Base-by-base conservation (phyloP, 345 rosid genomes). In the Noccaea caerulescens region DNA sequence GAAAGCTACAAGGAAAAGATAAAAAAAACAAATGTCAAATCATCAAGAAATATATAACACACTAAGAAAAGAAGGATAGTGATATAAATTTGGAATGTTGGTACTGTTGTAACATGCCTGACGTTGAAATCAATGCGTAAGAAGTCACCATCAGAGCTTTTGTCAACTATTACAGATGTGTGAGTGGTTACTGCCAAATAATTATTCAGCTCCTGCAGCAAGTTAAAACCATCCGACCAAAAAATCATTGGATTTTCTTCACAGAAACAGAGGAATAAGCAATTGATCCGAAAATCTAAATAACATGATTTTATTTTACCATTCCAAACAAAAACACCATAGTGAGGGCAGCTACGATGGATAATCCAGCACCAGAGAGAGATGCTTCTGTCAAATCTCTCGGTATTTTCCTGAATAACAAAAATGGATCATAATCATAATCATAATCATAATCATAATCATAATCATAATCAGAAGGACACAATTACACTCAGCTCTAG, bases 301-400 rank as follows among this genome's bases (percentile, higher is more conserved):
- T 20, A 43, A 16, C 25, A 8, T 16, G 30, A 3, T 27, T 2
- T 20, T 20, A 20, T 27, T 0, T 13, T 84, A 92, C 99, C 99
- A 95, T 95, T 69, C 99, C 99, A 85, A 95, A 95, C 83, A 95
- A 86, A 81, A 95, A 84, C 76, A 95, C 23, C 94, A 95, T 95
- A 66, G 80, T 43, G 2, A 95, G 82, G 30, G 97, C 99, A 7
- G 98, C 98, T 72, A 86, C 34, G 43, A 95, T 84, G 8, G 99
- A 95, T 77, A 95, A 76, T 63, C 97, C 98, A 45, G 97, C 99
- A 58, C 99, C 98, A 10, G 98, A 92, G 47, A 95, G 67, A 30
- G 99, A 92, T 39, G 99, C 97, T 84, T 92, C 99, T 0, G 99
- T 92, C 87, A 95, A 85, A 83, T 95, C 98, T 80, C 99, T 86